Base-by-base conservation (phyloP, 352 stramenopile species). In the Phytophthora megakarya region DNA sequence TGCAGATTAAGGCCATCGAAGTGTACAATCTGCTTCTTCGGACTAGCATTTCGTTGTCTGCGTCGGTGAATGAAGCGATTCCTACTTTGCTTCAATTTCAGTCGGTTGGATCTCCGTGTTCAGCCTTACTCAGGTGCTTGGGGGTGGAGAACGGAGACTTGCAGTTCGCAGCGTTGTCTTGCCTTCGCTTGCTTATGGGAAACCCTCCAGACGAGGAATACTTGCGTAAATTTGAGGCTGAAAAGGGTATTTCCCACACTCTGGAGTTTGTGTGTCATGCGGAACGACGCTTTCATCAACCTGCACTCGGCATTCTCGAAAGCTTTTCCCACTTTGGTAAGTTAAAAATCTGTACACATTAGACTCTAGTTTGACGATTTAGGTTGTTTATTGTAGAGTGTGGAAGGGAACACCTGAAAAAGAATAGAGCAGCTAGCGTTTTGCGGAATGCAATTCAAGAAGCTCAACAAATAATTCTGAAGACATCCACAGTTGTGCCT, bases 251-350 rank as follows among this genome's bases (percentile, higher is more conserved):
- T 23, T 23, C 64, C 9, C 55, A 50, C 0, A 56, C 76, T 0
- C 53, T 87, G 2, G 23, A 42, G 19, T 78, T 84, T 26, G 46
- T 70, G 3, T 25, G 45, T 5, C 73, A 82, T 43, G 11, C 60
- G 0, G 75, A 88, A 16, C 56, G 76, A 19, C 63, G 73, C 8
- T 87, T 75, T 22, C 77, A 88, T 42, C 49, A 45, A 0, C 67
- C 65, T 9, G 43, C 73, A 42, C 77, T 90, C 4, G 64, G 74
- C 11, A 86, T 84, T 30, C 15, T 86, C 4, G 77, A 85, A 43
- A 76, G 50, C 9, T 76, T 88, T 22, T 90, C 81, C 3, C 63
- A 72, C 12, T 67, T 72, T 37, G 73, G 80, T 89, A 72, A 48
- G 67, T 62, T 53, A n/a, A 26, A 33, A 44, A 33, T 15, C 4